Percentiles rank a stretch among this genome's conserved stretches.
Conservation (phyloP, 495 filamentous ascomycete species). For the Niebla homalea region DNA sequence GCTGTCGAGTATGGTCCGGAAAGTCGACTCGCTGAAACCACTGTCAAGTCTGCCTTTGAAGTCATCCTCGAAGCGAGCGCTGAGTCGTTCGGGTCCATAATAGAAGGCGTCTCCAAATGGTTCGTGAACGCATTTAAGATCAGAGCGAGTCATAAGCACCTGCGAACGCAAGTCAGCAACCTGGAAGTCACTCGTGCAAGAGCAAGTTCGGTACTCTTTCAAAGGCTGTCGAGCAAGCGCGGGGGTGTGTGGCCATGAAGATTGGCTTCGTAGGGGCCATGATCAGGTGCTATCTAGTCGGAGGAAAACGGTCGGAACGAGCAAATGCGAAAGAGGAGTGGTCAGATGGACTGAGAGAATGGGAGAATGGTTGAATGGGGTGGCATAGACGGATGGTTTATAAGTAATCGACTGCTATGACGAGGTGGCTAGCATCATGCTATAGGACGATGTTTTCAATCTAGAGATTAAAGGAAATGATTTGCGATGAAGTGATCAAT, state of each 20-base stretch:
- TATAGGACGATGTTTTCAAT: no score
- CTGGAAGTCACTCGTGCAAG: not conserved
- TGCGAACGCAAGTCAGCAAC: constrained; percentile 21
- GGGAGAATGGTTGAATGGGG: not conserved
- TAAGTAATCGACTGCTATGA: no score
- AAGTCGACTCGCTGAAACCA: constrained; percentile 68
- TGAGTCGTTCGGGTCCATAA: constrained; percentile 78
- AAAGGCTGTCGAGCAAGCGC: constrained; percentile 91
- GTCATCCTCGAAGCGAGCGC: constrained; percentile 60
- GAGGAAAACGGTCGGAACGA: not conserved
- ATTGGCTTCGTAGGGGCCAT: constrained; percentile 67
- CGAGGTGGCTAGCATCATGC: no score
- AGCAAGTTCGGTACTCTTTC: constrained; percentile 51
- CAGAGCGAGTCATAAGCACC: constrained; percentile 90
- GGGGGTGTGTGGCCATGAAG: constrained; percentile 84
- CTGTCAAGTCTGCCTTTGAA: constrained; percentile 52
- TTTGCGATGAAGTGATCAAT: no score
- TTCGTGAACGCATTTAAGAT: constrained; percentile 79
- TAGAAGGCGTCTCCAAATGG: constrained; percentile 96
- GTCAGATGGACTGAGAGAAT: not conserved
- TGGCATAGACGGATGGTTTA: not conserved
- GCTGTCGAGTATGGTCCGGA: constrained; percentile 56
- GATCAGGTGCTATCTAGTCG: not conserved
- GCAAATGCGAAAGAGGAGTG: not conserved
- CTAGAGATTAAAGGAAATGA: no score